Evolutionary conservation across 2,329 filamentous ascomycete genomes (phyloP).

Genomic region (Fusarium mangiferae): DNA sequence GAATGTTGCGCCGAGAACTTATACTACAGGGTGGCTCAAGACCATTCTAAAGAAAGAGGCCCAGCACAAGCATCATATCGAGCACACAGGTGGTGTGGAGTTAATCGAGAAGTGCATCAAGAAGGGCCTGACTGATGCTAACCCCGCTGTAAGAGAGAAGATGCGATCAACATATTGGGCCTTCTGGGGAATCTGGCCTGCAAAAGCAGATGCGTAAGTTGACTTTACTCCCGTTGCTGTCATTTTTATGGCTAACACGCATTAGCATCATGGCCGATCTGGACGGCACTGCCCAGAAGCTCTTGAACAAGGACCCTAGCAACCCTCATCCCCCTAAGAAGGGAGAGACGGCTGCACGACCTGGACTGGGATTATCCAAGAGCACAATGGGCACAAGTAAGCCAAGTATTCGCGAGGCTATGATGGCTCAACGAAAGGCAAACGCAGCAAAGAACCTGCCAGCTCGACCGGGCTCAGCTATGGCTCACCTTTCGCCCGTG

Average conservation of each 20-base stretch:
- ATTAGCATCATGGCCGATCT: constrained; percentile 79
- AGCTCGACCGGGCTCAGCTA: constrained; percentile 69
- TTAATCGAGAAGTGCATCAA: constrained; percentile 88
- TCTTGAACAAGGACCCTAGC: constrained; percentile 83
- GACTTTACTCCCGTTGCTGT: background rate
- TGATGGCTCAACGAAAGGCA: constrained; percentile 83
- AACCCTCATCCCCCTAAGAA: constrained; percentile 79
- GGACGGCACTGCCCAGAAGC: constrained; percentile 79
- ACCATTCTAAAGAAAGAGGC: constrained; percentile 82
- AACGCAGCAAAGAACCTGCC: constrained; percentile 63
- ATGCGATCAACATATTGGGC: constrained; percentile 89
- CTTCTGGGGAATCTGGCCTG: constrained; percentile 81
- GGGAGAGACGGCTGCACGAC: constrained; percentile 58
- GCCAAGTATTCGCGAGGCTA: constrained; percentile 80
- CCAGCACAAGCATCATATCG: constrained; percentile 82
- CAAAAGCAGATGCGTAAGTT: constrained; percentile 76
- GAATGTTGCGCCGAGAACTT: constrained; percentile 86
- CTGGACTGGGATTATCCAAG: constrained; percentile 70
- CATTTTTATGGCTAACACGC: constrained; percentile 35
- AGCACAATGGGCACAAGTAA: constrained; percentile 69
- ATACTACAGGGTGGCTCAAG: constrained; percentile 83
- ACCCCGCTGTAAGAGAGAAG: constrained; percentile 87
- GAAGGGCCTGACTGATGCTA: constrained; percentile 88
- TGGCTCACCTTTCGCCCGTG: constrained; percentile 69
- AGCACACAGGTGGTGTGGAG: constrained; percentile 86